These are phyloP conservation scores for Fusarium neocosmosporiellum DNA, from an alignment of 2,329 filamentous ascomycete species.

Conservation along the genomic window DNA sequence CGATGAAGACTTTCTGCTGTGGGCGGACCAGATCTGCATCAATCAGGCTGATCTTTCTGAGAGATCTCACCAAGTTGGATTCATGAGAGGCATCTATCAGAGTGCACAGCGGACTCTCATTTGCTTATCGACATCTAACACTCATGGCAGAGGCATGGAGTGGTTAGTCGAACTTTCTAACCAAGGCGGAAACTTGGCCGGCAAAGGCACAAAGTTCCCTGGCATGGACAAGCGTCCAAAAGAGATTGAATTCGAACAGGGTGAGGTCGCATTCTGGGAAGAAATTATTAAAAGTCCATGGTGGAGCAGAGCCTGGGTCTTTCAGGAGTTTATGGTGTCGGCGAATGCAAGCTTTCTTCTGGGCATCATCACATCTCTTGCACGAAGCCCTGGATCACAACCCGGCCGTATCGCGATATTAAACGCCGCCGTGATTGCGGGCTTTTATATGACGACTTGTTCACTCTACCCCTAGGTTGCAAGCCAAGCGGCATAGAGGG, in stretches of 20 bases:
- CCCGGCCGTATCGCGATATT: no score
- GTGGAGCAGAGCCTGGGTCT: constrained; percentile 19
- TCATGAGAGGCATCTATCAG: constrained; percentile 12
- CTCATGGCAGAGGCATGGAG: background rate
- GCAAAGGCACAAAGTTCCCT: no score
- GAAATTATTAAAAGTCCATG: background rate
- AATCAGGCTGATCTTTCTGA: constrained; percentile 4
- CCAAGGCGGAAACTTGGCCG: no score
- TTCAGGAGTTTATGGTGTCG: constrained; percentile 15
- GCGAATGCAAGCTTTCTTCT: background rate
- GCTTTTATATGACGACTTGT: no score
- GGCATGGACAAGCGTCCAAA: no score
- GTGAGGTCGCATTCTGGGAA: no score
- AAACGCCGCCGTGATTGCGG: no score
- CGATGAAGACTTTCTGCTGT: background rate
- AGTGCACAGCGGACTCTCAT: background rate
- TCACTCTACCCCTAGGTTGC: no score
- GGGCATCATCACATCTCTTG: background rate
- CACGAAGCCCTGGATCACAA: rapidly evolving
- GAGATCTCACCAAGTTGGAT: constrained; percentile 20
- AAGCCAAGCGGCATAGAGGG: no score
- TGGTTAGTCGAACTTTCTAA: background rate
- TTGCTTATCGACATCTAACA: background rate
- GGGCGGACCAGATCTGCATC: constrained; percentile 22
- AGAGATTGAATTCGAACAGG: no score